Conservation (phyloP, 2,329 filamentous ascomycete species). For the Calonectria honghensis region DNA sequence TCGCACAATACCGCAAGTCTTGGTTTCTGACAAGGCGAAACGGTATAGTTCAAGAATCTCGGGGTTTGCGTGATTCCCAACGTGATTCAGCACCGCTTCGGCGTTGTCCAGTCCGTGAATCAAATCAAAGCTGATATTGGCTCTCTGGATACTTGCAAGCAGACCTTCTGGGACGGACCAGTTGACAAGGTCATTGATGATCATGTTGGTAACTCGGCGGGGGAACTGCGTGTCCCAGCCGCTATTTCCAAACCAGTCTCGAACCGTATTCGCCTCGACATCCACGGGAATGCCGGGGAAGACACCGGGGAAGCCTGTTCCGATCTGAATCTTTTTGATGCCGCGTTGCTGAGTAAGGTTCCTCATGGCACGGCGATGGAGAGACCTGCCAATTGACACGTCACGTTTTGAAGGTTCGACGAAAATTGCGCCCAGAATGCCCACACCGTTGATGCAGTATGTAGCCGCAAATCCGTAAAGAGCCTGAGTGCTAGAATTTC, state of each 20-base stretch:
- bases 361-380: slow-evolving; percentile 89
- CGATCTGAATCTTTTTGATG: slow-evolving; percentile 87
- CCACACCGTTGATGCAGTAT: slow-evolving; percentile 83
- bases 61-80: slow-evolving; percentile 83
- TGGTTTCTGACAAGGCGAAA: slow-evolving; percentile 81
- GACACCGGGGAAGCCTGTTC: slow-evolving; percentile 86
- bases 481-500: slow-evolving; percentile 93
- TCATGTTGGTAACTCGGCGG: slow-evolving; percentile 78
- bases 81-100: slow-evolving; percentile 83
- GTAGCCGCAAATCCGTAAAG: slow-evolving; percentile 95
- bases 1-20: slow-evolving; percentile 86
- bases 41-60: slow-evolving; percentile 88
- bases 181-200: slow-evolving; percentile 80
- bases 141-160: slow-evolving; percentile 81
- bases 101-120: slow-evolving; percentile 87
- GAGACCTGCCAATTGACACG: slow-evolving; percentile 90
- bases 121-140: slow-evolving; percentile 87
- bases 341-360: slow-evolving; percentile 81
- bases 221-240: slow-evolving; percentile 87
- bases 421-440: slow-evolving; percentile 89
- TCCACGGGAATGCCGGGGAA: slow-evolving; percentile 87
- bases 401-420: slow-evolving; percentile 92
- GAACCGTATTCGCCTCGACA: slow-evolving; percentile 66
- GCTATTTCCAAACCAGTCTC: slow-evolving; percentile 90
- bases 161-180: slow-evolving; percentile 88